Base-by-base conservation (phyloP, 2,329 filamentous ascomycete species). In the Fonsecaea multimorphosa region DNA sequence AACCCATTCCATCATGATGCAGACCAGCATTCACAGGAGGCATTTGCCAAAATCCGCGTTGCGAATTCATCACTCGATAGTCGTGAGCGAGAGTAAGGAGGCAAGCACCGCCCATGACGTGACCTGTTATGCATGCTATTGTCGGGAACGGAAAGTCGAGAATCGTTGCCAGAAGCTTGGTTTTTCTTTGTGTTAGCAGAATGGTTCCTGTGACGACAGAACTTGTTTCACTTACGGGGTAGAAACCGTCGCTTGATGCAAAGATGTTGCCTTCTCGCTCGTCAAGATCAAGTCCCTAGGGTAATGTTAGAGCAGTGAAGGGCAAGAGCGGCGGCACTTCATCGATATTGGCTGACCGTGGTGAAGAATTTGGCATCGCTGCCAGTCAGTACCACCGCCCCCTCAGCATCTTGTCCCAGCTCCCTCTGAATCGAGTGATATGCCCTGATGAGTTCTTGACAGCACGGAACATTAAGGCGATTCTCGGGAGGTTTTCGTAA, bases 161-260 rank as follows among this genome's bases (percentile, higher is more conserved):
- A 76, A 82, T 53, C 29, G 64, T 63, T 44, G 58, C 58, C 32
- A 66, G 29, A 16, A 65, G 49, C 62, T 64, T 59, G 44, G 19
- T 49, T n/a, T n/a, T n/a, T n/a, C n/a, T 32, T 58, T 14, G 4
- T 24, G 14, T 56, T 16, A 49, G 63, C 32, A 44, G 58, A 22
- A 34, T 32, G 29, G 27, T 9, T 34, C 7, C 14, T 16, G 36
- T n/a, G n/a, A n/a, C 16, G 34, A 38, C 9, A 19, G 27, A 9
- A 32, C 53, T 1, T n/a, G 79, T 79, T 32, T 78, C 77, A 22
- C 82, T 73, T 5, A 82, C 74, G 74, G 86, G 86, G 6, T 82
- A 84, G 57, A 87, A 89, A 24, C 79, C 81, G 70, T 83, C 86
- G 19, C 80, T 80, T 29, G 88, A 86, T 74, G 81, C 86, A 58